Conservation (phyloP, 371 early-diverging fungal genomes). For the Rhizopus microsporus region DNA sequence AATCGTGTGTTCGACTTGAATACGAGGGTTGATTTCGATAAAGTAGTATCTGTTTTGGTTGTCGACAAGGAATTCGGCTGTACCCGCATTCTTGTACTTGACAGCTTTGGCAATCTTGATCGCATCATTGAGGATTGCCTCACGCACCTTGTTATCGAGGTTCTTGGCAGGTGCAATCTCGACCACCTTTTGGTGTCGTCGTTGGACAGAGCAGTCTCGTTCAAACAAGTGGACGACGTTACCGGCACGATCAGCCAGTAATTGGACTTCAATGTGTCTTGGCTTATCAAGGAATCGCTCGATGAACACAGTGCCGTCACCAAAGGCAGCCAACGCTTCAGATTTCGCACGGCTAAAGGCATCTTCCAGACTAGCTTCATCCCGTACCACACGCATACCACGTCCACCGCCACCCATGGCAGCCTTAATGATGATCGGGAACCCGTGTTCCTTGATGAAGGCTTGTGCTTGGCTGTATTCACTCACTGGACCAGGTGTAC, state of each 20-base stretch:
- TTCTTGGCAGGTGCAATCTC: conserved; percentile 90
- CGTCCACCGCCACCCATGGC: conserved; percentile 98
- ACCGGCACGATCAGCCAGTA: conserved; percentile 88
- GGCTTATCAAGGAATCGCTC: conserved; percentile 93
- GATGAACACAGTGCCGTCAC: conserved; percentile 93
- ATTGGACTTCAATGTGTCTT: conserved; percentile 97
- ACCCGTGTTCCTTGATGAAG: conserved; percentile 82
- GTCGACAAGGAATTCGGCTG: conserved; percentile 97
- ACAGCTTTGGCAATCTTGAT: conserved; percentile 88
- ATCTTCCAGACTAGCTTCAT: conserved; percentile 61
- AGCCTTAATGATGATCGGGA: conserved; percentile 97
- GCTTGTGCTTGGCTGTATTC: conserved; percentile 63
- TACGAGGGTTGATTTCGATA: conserved; percentile 95
- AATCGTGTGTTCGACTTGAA: conserved; percentile 92
- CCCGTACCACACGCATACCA: conserved; percentile 94
- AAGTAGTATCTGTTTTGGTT: conserved; percentile 87
- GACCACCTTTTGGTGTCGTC: conserved; percentile 97
- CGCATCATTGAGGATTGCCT: conserved; percentile 86
- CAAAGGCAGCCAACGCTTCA: conserved; percentile 92
- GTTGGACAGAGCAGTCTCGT: conserved; percentile 98
- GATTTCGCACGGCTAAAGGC: conserved; percentile 82
- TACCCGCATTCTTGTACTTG: conserved; percentile 94
- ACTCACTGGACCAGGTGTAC: conserved; percentile 84
- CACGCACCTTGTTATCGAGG: conserved; percentile 66
- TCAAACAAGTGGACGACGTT: conserved; percentile 90